Conservation (phyloP, 805 yeast species). For the Saccharomycopsis malanga region DNA sequence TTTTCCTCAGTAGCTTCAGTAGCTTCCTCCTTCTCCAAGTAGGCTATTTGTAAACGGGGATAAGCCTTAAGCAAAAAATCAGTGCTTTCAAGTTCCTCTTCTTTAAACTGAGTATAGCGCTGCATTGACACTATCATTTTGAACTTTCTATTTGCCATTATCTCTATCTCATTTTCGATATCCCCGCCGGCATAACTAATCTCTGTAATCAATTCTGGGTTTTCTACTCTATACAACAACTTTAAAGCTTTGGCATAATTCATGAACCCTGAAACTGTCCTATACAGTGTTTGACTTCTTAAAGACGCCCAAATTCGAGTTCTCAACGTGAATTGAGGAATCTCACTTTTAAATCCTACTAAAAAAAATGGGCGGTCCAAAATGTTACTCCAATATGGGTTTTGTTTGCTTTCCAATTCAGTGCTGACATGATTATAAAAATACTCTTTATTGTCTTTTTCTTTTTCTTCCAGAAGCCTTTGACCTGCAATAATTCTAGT, state of each 20-base stretch:
- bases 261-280: conserved; percentile 98
- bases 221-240: conserved; percentile 87
- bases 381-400: conserved; percentile 16
- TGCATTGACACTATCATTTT: conserved; percentile 82
- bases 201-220: conserved; percentile 93
- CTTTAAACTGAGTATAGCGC: conserved; percentile 62
- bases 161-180: conserved; percentile 32
- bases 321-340: conserved; percentile 92
- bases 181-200: conserved; percentile 74
- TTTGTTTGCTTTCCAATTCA: conserved; percentile 40
- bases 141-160: conserved; percentile 80
- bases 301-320: conserved; percentile 98
- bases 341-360: conserved; percentile 95
- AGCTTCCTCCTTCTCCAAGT: conserved; percentile 82
- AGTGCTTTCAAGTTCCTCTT: conserved; percentile 72
- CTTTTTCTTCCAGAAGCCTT: conserved; percentile 49
- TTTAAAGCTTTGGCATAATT: conserved; percentile 95
- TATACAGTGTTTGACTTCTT: conserved; percentile 91
- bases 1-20: conserved; percentile 63
- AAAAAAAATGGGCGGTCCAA: conserved; percentile 84
- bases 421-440: conserved; percentile 15
- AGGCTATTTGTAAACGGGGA: conserved; percentile 85
- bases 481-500: conserved; percentile 94
- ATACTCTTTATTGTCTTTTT: conserved; percentile 32
- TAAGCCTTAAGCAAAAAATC: conserved; percentile 77